Percentiles rank a stretch among this genome's conserved stretches.
Evolutionary conservation across 768 basidiomycete species (phyloP).

Genomic region (Tubosaeta sp.): DNA sequence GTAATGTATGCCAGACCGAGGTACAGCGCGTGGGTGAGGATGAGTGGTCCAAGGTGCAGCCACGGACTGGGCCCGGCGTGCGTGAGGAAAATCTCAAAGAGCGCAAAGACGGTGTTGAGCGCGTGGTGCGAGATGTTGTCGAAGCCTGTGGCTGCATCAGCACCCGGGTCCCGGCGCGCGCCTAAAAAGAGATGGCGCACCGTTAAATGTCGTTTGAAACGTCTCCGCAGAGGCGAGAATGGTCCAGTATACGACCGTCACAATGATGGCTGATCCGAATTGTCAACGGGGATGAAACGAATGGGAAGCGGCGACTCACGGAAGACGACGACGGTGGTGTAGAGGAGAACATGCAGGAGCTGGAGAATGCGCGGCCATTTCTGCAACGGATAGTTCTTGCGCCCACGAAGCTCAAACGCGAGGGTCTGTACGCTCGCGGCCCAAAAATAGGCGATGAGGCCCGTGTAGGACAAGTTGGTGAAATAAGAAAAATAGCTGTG

Average conservation of each 20-base stretch:
- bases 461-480: conserved; percentile 59
- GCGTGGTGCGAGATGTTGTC: conserved; percentile 56
- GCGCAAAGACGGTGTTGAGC: conserved; percentile 52
- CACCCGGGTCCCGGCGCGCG: too few species aligned
- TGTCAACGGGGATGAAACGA: not conserved
- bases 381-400: conserved; percentile 51
- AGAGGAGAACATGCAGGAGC: conserved; percentile 51
- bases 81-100: conserved; percentile 56
- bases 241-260: conserved; percentile 62
- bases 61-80: conserved; percentile 51
- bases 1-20: conserved; percentile 49
- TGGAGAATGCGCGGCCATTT: conserved; percentile 54
- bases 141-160: conserved; percentile 41
- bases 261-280: conserved; percentile 48
- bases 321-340: conserved; percentile 47
- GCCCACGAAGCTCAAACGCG: conserved; percentile 34
- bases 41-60: conserved; percentile 41
- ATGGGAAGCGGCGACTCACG: conserved; percentile 42
- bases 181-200: conserved; percentile 31
- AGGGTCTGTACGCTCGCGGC: conserved; percentile 53
- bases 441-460: conserved; percentile 59
- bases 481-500: conserved; percentile 61
- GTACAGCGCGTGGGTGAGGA: conserved; percentile 54
- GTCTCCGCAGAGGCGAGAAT: conserved; percentile 42
- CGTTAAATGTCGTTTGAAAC: conserved; percentile 35